phyloP scores from a whole-genome alignment of 768 basidiomycete genomes.

The Trametes meyenii region DNA sequence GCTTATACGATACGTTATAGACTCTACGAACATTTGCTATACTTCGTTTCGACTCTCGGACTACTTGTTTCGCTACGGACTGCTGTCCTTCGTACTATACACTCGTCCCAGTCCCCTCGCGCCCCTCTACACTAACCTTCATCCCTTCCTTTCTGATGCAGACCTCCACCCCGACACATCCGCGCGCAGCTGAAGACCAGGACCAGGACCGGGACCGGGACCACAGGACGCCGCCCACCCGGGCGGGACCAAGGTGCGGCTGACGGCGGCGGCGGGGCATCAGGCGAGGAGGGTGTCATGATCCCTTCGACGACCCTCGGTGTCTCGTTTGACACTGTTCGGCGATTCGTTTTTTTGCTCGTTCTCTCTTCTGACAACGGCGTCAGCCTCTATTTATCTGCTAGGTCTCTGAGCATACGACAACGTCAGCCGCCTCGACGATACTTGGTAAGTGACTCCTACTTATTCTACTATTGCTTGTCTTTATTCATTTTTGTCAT shows the following conservation, averaged over 20 bases:
- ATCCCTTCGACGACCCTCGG: not conserved
- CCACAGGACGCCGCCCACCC: not conserved
- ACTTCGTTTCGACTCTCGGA: not conserved
- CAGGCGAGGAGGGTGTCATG: not conserved
- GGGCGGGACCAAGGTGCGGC: not conserved
- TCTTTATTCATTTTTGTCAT: too few relatives aligned
- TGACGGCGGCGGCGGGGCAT: not conserved
- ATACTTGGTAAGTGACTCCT: too few relatives aligned
- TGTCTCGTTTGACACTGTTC: not conserved
- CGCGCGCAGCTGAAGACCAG: conserved; percentile 1
- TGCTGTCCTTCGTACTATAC: not conserved
- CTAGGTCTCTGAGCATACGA: not conserved
- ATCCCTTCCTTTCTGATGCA: not conserved
- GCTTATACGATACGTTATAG: not conserved
- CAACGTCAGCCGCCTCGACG: too few relatives aligned
- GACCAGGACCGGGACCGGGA: not conserved
- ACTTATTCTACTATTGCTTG: too few relatives aligned
- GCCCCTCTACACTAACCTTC: not conserved
- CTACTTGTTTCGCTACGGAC: not conserved
- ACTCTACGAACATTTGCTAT: not conserved
- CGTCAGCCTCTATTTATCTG: not conserved
- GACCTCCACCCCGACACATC: not conserved
- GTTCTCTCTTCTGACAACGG: not conserved
- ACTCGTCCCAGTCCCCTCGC: not conserved
- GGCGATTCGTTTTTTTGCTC: not conserved